phyloP scores from a whole-genome alignment of 1,284 basidiomycete species.

The Earliella scabrosa region DNA sequence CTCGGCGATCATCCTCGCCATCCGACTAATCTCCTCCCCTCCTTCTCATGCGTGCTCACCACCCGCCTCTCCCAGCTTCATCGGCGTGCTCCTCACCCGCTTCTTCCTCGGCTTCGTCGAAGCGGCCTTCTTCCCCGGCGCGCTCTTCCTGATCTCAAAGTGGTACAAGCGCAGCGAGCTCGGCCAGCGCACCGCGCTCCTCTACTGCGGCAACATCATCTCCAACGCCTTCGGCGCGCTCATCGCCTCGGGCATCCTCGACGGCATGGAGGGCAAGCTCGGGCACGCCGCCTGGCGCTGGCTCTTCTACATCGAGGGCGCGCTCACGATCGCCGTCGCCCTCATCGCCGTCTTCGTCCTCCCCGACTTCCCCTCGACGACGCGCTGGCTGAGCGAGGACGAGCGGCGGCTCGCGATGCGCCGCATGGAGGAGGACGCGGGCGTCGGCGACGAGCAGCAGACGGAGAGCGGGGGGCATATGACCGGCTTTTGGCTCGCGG shows the following conservation, averaged over 20 bases:
- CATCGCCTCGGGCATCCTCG: slow-evolving; percentile 75
- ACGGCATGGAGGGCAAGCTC: slow-evolving; percentile 69
- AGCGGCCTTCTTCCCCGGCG: slow-evolving; percentile 77
- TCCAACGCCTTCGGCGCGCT: slow-evolving; percentile 85
- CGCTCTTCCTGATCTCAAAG: slow-evolving; percentile 66
- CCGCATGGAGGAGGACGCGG: slow-evolving; percentile 77
- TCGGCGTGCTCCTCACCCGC: slow-evolving; percentile 71
- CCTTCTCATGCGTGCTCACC: neutral
- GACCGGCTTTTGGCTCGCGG: slow-evolving; percentile 58
- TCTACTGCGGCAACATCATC: slow-evolving; percentile 76
- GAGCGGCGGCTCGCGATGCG: slow-evolving; percentile 70
- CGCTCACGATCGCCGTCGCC: slow-evolving; percentile 67
- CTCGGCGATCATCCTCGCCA: neutral
- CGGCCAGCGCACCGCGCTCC: slow-evolving; percentile 74
- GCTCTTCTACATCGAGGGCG: slow-evolving; percentile 79
- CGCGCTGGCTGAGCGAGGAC: slow-evolving; percentile 59
- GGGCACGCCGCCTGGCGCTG: slow-evolving; percentile 78
- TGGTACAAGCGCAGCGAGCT: slow-evolving; percentile 75
- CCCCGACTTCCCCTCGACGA: slow-evolving; percentile 74
- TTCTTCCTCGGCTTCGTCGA: slow-evolving; percentile 77
- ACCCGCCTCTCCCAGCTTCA: slow-evolving; percentile 51
- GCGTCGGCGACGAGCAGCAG: slow-evolving; percentile 49
- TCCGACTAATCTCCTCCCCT: slow-evolving; percentile 8
- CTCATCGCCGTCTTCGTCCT: slow-evolving; percentile 67
- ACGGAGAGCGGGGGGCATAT: slow-evolving; percentile 39